These are phyloP conservation scores for Lactarius quietus DNA, from an alignment of 768 basidiomycete genomes.

Conservation along the genomic window DNA sequence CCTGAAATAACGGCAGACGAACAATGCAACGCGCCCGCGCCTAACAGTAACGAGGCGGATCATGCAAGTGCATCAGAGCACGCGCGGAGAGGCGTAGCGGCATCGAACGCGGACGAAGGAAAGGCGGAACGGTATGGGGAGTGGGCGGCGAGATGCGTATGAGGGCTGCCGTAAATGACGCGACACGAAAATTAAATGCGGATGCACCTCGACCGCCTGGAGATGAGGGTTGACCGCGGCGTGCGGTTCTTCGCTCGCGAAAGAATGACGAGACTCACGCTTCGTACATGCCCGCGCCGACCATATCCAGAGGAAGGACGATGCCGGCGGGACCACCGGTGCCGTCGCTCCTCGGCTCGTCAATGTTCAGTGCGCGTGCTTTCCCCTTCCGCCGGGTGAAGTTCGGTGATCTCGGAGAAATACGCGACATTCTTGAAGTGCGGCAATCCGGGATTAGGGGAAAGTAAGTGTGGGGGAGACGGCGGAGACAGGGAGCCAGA, in stretches of 20 bases:
- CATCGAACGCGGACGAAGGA: not conserved
- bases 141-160: not conserved
- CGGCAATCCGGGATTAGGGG: not conserved
- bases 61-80: not conserved
- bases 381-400: conserved; percentile 29
- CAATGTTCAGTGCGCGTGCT: conserved; percentile 14
- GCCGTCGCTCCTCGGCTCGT: conserved; percentile 36
- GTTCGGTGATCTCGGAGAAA: not conserved
- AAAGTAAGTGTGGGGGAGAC: not conserved
- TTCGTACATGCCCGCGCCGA: conserved; percentile 51
- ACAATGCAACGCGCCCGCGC: not conserved
- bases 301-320: conserved; percentile 53
- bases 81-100: not conserved
- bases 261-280: conserved; percentile 45
- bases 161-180: not conserved
- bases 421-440: conserved; percentile 7
- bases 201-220: not conserved
- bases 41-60: not conserved
- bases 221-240: not conserved
- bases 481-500: not conserved
- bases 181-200: not conserved
- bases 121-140: not conserved
- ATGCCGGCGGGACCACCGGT: conserved; percentile 50
- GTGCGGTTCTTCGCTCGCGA: conserved; percentile 9
- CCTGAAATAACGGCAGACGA: not conserved